Evolutionary conservation across 106 monocot genomes (phyloP), one percentile per base, ranked within the genome.

Genomic region (Dioscorea dumetorum): DNA sequence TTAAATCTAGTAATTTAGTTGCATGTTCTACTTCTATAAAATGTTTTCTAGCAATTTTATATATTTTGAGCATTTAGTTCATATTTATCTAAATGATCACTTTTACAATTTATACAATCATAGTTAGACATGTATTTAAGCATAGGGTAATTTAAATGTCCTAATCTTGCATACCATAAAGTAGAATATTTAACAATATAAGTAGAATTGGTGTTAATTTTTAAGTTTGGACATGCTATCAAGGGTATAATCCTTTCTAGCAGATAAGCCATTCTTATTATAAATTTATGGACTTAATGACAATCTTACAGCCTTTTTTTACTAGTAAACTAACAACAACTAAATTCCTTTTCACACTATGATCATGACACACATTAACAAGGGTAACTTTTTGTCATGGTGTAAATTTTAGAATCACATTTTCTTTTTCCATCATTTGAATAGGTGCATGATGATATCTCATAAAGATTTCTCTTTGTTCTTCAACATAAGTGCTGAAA

Each of bases 271-370:
- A 8, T 50, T 50, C 14, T 50, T 50, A 14, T 8, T 50, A 50
- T 8, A 8, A 50, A 50, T 50, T n/a, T n/a, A n/a, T n/a, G n/a
- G n/a, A 52, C 14, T 62, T 6, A 3, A 62, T 16, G 7, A 62
- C 62, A 63, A 32, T 11, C 20, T 72, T 72, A 18, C 61, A 50
- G 19, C 72, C 62, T 49, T 63, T 50, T 32, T 72, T 63, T 28
- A 61, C 49, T 16, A 72, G 12, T 17, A 72, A 32, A 51, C 34
- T 50, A 8, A 14, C 52, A 23, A 18, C 24, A 34, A 49, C n/a
- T 7, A 72, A 8, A 0, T 41, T 48, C 21, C 52, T 63, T 28
- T 49, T 14, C n/a, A 5, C 28, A 62, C 49, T 62, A 62, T n/a
- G n/a, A n/a, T n/a, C n/a, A n/a, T n/a, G 61, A 12, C 61, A 35